Base-by-base conservation (phyloP, 1,139 yeast species). In the Nakaseomyces uthaithaninus region DNA sequence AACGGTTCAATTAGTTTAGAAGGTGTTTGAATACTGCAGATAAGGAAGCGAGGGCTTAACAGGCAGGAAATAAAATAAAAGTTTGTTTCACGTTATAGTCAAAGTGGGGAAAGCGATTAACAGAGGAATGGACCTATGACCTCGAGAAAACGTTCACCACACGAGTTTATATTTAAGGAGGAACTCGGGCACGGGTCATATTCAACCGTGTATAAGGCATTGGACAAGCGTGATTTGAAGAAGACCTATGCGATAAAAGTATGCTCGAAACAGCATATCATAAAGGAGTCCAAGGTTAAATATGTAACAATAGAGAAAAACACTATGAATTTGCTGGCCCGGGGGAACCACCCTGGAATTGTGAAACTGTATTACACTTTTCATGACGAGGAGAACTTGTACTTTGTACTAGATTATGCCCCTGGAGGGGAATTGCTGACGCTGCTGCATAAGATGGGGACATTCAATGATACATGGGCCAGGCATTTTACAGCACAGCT, bases 231-330 rank as follows among this genome's bases (percentile, higher is more conserved):
- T 23, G 49, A 49, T 33, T 39, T 39, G n/a, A 47, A 44, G 19
- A 48, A 47, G 22, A 77, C 80, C 42, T 91, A 83, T 58, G 99
- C 99, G 3, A 80, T 93, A 46, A 93, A 93, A 62, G 80, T 91
- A 5, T 73, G 94, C 35, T 94, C 93, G 50, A 93, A 93, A 63
- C 74, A 87, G 33, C 98, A 93, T 63, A 93, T 91, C 45, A 91
- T 91, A 52, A 82, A 85, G 60, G 99, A 91, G 63, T 84, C 84
- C 59, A 91, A 91, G 61, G 93, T 89, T 52, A 91, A 93, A 62
- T 93, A 91, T 57, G 98, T 91, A 45, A 89, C 89, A 56, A 91
- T 93, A 45, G 98, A 93, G 62, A 91, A 91, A 62, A 86, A 86
- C 54, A 91, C 97, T 1, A 68, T 93, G 52, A 87, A 89, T 59